Conservation (phyloP, 1,284 basidiomycete species). For the Melanopsichium pennsylvanicum region DNA sequence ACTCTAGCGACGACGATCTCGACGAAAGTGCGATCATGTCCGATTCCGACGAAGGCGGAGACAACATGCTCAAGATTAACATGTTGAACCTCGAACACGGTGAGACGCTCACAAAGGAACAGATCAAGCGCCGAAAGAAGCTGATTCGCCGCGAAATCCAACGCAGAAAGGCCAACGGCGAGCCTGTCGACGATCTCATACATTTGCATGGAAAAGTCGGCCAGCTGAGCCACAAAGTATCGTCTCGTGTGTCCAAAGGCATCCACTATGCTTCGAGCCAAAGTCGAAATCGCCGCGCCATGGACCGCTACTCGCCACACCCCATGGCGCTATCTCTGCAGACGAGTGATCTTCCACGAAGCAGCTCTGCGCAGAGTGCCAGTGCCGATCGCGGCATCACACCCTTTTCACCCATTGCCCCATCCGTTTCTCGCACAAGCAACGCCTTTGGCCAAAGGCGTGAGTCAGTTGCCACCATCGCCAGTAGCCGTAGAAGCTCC, state of each 20-base stretch:
- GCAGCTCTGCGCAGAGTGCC: conserved; percentile 12
- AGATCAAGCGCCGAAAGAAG: conserved; percentile 44
- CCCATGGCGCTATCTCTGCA: conserved; percentile 20
- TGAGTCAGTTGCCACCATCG: conserved; percentile 31
- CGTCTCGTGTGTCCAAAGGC: conserved; percentile 45
- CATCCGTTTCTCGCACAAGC: conserved; percentile 27
- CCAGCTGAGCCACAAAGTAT: conserved; percentile 35
- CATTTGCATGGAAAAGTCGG: conserved; percentile 23
- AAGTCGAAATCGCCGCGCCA: conserved; percentile 56
- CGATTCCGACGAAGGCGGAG: conserved; percentile 18
- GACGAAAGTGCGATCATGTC: conserved; percentile 18
- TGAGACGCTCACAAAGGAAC: conserved; percentile 46
- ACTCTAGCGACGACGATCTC: conserved; percentile 32
- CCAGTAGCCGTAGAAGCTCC: conserved; percentile 40
- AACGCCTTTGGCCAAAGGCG: conserved; percentile 20
- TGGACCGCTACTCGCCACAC: conserved; percentile 58
- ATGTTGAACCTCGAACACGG: conserved; percentile 49
- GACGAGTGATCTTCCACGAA: conserved; percentile 24
- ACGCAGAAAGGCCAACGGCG: conserved; percentile 40
- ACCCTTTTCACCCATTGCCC: conserved; percentile 24
- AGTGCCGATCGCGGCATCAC: conserved; percentile 5
- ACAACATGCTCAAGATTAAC: conserved; percentile 18
- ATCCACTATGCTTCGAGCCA: conserved; percentile 50
- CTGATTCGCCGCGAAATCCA: conserved; percentile 45
- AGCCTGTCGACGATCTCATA: conserved; percentile 31